A percentile compares a stretch with the other conserved stretches of the same genome.
Conservation (phyloP, 352 stramenopile species). For the Thraustotheca clavata region DNA sequence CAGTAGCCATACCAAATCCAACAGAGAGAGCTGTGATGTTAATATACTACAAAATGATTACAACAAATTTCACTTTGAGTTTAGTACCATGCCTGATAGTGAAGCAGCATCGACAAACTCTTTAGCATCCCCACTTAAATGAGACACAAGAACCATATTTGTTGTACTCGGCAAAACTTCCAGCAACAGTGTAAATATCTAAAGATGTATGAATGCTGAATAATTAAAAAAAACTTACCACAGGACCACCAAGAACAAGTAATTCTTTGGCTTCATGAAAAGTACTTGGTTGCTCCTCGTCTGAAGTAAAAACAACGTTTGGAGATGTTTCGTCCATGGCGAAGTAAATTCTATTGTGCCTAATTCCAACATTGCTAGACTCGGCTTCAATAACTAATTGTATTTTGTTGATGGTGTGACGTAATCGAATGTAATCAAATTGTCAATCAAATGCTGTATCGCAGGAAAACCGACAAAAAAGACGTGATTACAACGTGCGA, state of each 20-base stretch:
- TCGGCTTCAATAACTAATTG: too few relatives aligned
- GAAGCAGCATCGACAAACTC: slow-evolving; percentile 56
- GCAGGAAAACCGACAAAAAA: too few relatives aligned
- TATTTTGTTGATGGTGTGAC: too few relatives aligned
- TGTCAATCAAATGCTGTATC: too few relatives aligned
- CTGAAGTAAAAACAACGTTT: too few relatives aligned
- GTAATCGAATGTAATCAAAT: too few relatives aligned
- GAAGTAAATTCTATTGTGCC: too few relatives aligned
- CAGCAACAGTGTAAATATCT: slow-evolving; percentile 23
- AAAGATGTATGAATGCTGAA: not conserved
- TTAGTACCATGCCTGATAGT: slow-evolving; percentile 52
- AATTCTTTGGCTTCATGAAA: not conserved
- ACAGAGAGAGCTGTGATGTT: slow-evolving; percentile 63
- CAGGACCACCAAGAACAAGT: not conserved
- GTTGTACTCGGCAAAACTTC: slow-evolving; percentile 55
- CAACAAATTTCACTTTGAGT: not conserved
- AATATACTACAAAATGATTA: slow-evolving; percentile 33
- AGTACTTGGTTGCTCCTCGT: too few relatives aligned
- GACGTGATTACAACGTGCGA: too few relatives aligned
- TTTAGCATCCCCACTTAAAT: slow-evolving; percentile 43
- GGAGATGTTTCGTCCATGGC: too few relatives aligned
- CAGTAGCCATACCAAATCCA: slow-evolving; percentile 42
- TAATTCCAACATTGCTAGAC: too few relatives aligned
- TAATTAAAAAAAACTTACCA: not conserved
- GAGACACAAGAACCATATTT: slow-evolving; percentile 45